Percentiles rank a stretch among this genome's conserved stretches.
These are phyloP conservation scores for Spirogloea muscicola DNA, from an alignment of 139 green algal genomes.

Conservation along the genomic window DNA sequence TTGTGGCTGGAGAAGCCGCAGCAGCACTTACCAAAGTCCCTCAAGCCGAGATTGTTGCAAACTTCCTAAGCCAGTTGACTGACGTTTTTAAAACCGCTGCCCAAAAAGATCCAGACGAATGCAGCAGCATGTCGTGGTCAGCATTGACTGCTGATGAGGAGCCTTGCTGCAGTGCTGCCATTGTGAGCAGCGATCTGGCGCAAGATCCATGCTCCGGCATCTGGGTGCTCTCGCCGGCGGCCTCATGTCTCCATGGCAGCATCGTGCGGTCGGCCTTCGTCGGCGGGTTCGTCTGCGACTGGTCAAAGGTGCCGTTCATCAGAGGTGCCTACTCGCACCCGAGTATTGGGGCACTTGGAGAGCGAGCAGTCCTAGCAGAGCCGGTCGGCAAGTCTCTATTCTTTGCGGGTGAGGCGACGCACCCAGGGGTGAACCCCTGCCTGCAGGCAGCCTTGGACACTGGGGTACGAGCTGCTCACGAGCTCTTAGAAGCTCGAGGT, in stretches of 20 bases:
- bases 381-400: conserved; percentile 62
- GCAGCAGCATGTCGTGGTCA: too few species aligned
- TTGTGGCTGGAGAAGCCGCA: conserved; percentile 60
- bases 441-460: conserved; percentile 75
- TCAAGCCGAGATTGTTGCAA: conserved; percentile 41
- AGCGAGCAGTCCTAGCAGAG: conserved; percentile 58
- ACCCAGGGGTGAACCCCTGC: conserved; percentile 75
- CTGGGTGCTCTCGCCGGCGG: too few species aligned
- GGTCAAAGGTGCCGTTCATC: conserved; percentile 62
- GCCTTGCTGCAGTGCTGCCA: too few species aligned
- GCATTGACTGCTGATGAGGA: too few species aligned
- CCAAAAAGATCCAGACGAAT: too few species aligned
- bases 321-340: conserved; percentile 75
- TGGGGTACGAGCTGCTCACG: conserved; percentile 58
- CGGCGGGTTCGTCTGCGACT: conserved; percentile 72
- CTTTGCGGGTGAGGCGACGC: conserved; percentile 78
- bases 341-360: conserved; percentile 52
- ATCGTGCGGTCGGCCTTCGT: too few species aligned
- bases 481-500: conserved; percentile 44
- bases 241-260: too few species aligned
- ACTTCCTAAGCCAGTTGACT: conserved; percentile 68
- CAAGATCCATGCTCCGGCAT: too few species aligned
- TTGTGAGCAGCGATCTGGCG: too few species aligned
- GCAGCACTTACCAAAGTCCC: conserved; percentile 51
- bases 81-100: too few species aligned